A percentile compares a stretch with the other conserved stretches of the same genome.
These are phyloP conservation scores for Litsea cubeba DNA, from an alignment of 164 flowering plant species.

Conservation along the genomic window DNA sequence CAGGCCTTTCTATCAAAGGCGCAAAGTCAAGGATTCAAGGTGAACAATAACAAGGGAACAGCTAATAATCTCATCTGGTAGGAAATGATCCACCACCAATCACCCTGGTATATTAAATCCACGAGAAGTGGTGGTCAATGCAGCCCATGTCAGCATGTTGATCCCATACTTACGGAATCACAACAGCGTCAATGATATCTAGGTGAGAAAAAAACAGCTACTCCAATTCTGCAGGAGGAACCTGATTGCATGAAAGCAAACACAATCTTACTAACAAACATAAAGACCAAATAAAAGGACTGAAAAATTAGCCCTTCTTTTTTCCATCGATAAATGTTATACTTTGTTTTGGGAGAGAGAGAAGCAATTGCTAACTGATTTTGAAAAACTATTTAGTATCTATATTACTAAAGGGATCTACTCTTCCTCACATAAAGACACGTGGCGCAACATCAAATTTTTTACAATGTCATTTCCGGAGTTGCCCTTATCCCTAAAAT, in stretches of 20 bases:
- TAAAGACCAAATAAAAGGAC: too few relatives aligned
- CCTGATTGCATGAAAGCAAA: constrained; percentile 31
- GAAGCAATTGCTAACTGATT: too few relatives aligned
- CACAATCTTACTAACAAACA: too few relatives aligned
- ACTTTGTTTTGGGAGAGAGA: too few relatives aligned
- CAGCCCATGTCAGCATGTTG: background rate
- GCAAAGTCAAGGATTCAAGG: background rate
- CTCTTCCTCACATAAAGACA: too few relatives aligned
- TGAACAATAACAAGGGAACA: background rate
- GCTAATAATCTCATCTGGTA: background rate
- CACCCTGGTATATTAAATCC: background rate
- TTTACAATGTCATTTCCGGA: too few relatives aligned
- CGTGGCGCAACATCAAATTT: too few relatives aligned
- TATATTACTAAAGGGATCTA: too few relatives aligned
- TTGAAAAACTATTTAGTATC: too few relatives aligned
- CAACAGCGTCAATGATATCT: constrained; percentile 78
- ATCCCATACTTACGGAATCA: constrained; percentile 56
- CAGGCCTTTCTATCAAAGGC: background rate
- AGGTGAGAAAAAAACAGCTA: constrained; percentile 67
- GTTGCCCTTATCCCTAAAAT: too few relatives aligned
- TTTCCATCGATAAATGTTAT: too few relatives aligned
- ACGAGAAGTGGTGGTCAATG: background rate
- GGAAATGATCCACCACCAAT: background rate
- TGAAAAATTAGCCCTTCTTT: too few relatives aligned
- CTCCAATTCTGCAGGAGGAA: constrained; percentile 92